Conservation (phyloP, 768 basidiomycete species). For the Xanthoconium purpureum region DNA sequence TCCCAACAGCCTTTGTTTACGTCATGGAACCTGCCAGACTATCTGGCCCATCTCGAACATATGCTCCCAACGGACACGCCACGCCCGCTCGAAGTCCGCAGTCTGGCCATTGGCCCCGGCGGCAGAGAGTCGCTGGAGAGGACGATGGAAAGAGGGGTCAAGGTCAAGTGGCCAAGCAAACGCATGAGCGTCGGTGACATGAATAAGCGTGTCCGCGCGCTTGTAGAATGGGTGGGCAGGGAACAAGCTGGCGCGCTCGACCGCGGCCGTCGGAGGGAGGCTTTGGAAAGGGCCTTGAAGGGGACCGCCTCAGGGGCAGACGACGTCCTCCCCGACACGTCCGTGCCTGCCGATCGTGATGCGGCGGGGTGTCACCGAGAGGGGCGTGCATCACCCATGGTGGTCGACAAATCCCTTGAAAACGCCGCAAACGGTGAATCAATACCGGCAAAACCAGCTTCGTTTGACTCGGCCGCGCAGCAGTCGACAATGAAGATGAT, state of each 20-base stretch:
- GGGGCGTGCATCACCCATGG: constrained; percentile 31
- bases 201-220: constrained; percentile 87
- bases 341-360: constrained; percentile 16
- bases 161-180: constrained; percentile 92
- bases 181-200: constrained; percentile 96
- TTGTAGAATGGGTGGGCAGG: constrained; percentile 92
- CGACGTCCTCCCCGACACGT: constrained; percentile 3
- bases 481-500: constrained; percentile 72
- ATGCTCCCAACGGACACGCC: constrained; percentile 79
- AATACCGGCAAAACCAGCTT: constrained; percentile 1
- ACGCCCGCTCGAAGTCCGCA: constrained; percentile 68
- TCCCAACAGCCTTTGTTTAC: constrained; percentile 77
- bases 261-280: constrained; percentile 63
- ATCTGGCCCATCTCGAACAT: constrained; percentile 80
- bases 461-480: constrained; percentile 15
- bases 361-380: constrained; percentile 9
- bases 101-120: constrained; percentile 39
- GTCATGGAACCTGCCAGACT: constrained; percentile 91
- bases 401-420: constrained; percentile 27
- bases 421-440: constrained; percentile 10
- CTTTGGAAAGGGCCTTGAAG: constrained; percentile 55
- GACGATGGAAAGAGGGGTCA: constrained; percentile 72
- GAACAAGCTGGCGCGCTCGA: constrained; percentile 78
- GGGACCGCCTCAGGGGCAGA: constrained; percentile 8
- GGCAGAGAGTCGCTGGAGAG: constrained; percentile 57